Evolutionary conservation across 108 stramenopile species (phyloP), one percentile per base, ranked within the genome.

Genomic region (Nitzschia sp.): DNA sequence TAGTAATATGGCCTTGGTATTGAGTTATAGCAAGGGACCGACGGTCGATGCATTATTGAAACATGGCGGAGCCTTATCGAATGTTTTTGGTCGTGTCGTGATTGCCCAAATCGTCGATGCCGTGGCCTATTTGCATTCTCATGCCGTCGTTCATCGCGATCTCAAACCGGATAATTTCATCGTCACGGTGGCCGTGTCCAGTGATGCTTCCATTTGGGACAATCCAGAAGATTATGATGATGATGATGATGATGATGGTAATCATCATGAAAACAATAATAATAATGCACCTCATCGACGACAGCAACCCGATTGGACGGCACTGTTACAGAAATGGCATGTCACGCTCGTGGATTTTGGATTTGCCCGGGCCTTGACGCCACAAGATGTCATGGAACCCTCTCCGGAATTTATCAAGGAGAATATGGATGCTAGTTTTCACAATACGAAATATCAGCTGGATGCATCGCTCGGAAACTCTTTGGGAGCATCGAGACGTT

Each of bases 341-440:
- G 35, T 85, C 16, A 89, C 86, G 21, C 71, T 92, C 31, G 58
- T 92, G 31, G 91, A 92, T 68, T 92, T 92, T 69, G 91, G 91
- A 19, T 92, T 92, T 79, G 86, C 91, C 0, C 66, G 86, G 21
- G 86, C 91, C 13, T 53, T 91, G 21, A 54, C 58, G 9, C 76
- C 74, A 3, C 47, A 74, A 2, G 84, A 85, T 70, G 50, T 79
- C 53, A 55, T 68, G 3, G 45, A 63, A 15, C 54, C 53, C 11
- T 53, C 19, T 19, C n/a, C 29, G 35, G 71, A 72, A 54, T 30
- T 56, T 8, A 23, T 28, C 9, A 44, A 27, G 25, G 67, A 68
- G 25, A 26, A 26, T 0, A 36, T 52, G 53, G 34, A 54, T 17
- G 53, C 50, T 0, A 35, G 45, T 8, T 66, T 28, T 54, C 46